Conservation (phyloP, 805 yeast genomes). For the Pichia nakasei region DNA sequence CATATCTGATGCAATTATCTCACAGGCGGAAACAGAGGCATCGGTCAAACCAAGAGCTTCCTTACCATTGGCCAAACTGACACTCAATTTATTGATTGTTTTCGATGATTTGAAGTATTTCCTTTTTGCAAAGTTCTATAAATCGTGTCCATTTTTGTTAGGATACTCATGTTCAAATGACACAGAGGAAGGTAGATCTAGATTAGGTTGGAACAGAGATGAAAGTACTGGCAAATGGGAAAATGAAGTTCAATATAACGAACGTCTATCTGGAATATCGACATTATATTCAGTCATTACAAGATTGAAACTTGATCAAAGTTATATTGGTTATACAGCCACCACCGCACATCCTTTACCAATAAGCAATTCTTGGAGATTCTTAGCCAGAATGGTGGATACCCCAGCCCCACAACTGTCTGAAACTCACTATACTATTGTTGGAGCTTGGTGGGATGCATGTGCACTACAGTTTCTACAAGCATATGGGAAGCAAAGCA, state of each 20-base stretch:
- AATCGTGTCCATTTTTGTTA: constrained; percentile 82
- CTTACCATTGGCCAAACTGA: constrained; percentile 64
- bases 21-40: constrained; percentile 91
- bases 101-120: constrained; percentile 46
- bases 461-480: constrained; percentile 46
- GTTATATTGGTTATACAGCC: constrained; percentile 17
- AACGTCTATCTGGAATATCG: constrained; percentile 78
- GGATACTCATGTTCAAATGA: constrained; percentile 72
- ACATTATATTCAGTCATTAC: constrained; percentile 74
- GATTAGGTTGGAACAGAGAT: constrained; percentile 82
- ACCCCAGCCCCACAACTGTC: constrained; percentile 38
- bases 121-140: constrained; percentile 72
- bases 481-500: constrained; percentile 62
- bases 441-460: constrained; percentile 91
- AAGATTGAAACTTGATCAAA: constrained; percentile 30
- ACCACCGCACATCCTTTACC: constrained; percentile 45
- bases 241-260: constrained; percentile 64
- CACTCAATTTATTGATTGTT: constrained; percentile 41
- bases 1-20: constrained; percentile 74
- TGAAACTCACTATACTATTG: constrained; percentile 62
- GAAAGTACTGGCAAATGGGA: constrained; percentile 38
- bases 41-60: constrained; percentile 71
- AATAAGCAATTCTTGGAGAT: constrained; percentile 52
- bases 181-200: constrained; percentile 69
- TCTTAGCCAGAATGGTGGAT: constrained; percentile 67